Evolutionary conservation across 805 yeast species (phyloP).

Genomic region (Blastobotrys terrestris): DNA sequence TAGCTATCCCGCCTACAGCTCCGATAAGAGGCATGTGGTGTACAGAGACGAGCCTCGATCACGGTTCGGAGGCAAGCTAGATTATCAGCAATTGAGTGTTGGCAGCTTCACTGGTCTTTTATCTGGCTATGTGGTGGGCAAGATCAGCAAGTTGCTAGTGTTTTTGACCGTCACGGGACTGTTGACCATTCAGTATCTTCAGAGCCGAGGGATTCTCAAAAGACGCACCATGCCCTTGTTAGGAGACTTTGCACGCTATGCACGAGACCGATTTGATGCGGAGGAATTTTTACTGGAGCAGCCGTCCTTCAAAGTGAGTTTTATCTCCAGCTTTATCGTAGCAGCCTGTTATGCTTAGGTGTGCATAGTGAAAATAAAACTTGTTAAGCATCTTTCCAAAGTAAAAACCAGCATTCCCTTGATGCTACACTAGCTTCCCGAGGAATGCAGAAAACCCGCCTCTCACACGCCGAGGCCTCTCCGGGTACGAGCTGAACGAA

Average conservation of each 20-base stretch:
- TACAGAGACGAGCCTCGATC: neutral
- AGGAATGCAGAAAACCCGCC: too few relatives aligned
- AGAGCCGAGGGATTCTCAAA: constrained; percentile 42
- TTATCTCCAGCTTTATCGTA: constrained; percentile 35
- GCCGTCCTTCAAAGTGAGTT: constrained; percentile 56
- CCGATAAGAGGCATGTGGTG: neutral
- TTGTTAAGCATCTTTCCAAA: neutral
- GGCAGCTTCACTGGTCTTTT: constrained; percentile 60
- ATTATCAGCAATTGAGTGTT: constrained; percentile 55
- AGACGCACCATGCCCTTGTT: constrained; percentile 14
- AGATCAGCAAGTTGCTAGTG: constrained; percentile 49
- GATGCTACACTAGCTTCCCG: too few relatives aligned
- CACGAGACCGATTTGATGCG: constrained; percentile 13
- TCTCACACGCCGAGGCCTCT: too few relatives aligned
- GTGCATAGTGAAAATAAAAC: too few relatives aligned
- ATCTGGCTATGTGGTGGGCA: constrained; percentile 56
- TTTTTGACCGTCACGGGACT: constrained; percentile 43
- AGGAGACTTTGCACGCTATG: constrained; percentile 11
- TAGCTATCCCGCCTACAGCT: neutral
- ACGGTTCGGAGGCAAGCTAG: constrained; percentile 32
- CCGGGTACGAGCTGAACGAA: neutral
- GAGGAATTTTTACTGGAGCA: constrained; percentile 19
- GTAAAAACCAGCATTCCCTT: too few relatives aligned
- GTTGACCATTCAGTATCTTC: constrained; percentile 46
- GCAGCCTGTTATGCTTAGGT: constrained; percentile 31